A percentile compares a stretch with the other conserved stretches of the same genome.
phyloP scores from a whole-genome alignment of 305 asterid genomes.

The Fraxinus greggii region DNA sequence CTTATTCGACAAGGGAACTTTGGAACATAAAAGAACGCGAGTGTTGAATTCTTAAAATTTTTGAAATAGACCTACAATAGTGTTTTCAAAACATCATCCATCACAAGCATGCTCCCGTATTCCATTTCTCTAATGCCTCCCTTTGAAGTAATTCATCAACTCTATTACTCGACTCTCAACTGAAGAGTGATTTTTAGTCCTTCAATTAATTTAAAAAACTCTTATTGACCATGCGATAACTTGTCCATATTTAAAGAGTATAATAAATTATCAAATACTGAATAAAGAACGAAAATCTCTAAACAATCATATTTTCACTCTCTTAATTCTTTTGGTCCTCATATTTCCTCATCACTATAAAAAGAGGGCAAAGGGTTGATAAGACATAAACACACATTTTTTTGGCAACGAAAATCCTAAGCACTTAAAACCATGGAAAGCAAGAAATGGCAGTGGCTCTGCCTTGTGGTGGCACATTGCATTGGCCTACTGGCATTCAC shows the following conservation, averaged over 20 bases:
- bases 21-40: neutral
- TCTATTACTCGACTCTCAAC: neutral
- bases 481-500: neutral
- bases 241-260: neutral
- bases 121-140: neutral
- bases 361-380: neutral
- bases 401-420: neutral
- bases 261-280: neutral
- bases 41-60: neutral
- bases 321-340: neutral
- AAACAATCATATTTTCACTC: neutral
- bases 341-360: neutral
- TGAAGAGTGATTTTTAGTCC: neutral
- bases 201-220: neutral
- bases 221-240: neutral
- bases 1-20: neutral
- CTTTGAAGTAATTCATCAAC: neutral
- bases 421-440: neutral
- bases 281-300: neutral
- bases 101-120: neutral
- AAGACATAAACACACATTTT: neutral
- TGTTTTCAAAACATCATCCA: neutral
- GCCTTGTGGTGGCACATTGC: neutral
- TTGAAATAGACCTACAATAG: neutral
- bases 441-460: conserved; percentile 2